phyloP scores from a whole-genome alignment of 139 green algal genomes.

The Spirogloea muscicola region DNA sequence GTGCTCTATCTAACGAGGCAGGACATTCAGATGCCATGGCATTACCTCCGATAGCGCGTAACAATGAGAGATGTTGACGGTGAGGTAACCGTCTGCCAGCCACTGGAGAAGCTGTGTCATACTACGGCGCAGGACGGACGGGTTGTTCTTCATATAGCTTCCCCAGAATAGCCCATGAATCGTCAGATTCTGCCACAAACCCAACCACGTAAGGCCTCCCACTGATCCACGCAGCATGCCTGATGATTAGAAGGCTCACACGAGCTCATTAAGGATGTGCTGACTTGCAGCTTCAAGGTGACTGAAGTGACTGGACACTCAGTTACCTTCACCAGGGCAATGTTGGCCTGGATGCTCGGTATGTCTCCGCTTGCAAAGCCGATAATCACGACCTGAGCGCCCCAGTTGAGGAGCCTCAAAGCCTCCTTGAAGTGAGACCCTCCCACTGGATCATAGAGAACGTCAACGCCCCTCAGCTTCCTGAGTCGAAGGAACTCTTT shows the following conservation, averaged over 20 bases:
- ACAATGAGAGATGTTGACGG: constrained; percentile 46
- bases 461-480: constrained; percentile 58
- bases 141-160: constrained; percentile 61
- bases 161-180: constrained; percentile 79
- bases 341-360: constrained; percentile 66
- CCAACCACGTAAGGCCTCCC: too few relatives aligned
- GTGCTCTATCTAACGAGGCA: too few relatives aligned
- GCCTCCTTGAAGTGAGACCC: constrained; percentile 62
- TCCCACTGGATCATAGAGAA: constrained; percentile 81
- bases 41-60: constrained; percentile 53
- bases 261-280: too few relatives aligned
- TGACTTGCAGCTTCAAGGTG: too few relatives aligned
- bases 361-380: constrained; percentile 72
- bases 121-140: constrained; percentile 54
- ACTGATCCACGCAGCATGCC: too few relatives aligned
- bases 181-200: constrained; percentile 64
- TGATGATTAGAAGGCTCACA: too few relatives aligned
- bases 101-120: constrained; percentile 60
- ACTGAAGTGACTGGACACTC: too few relatives aligned
- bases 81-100: constrained; percentile 53
- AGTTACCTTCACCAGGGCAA: constrained; percentile 67
- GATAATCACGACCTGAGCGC: constrained; percentile 73
- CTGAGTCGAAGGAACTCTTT: background rate
- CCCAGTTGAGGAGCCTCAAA: constrained; percentile 66
- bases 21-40: background rate